Evolutionary conservation across 768 basidiomycete species (phyloP), one percentile per base, ranked within the genome.

Genomic region (Tylopilus balloui): DNA sequence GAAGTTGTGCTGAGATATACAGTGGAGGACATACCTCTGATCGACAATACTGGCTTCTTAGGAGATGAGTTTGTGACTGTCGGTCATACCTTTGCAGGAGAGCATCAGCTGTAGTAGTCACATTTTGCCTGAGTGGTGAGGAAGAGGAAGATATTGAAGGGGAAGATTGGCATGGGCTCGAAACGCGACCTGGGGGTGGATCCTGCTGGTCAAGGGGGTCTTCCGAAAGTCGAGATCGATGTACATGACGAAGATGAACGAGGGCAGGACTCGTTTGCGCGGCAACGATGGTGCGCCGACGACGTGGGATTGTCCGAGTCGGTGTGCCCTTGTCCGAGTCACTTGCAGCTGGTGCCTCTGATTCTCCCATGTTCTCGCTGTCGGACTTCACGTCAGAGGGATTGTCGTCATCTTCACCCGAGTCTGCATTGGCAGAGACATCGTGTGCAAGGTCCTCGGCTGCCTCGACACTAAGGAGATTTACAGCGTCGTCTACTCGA

Each of bases 1-100:
- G 38, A 17, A 21, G 23, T 25, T 4, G 34, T 34, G 43, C 39
- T 19, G 32, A 36, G 8, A 42, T 4, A 34, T 17, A 44, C 2
- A 34, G 15, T 21, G 36, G 32, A n/a, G 10, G 17, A 70, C 80
- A 49, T 61, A 86, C 92, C 83, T 86, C 88, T 9, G 88, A 88
- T 31, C 88, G 81, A 69, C 85, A 92, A 67, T 90, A 95, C 63
- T 97, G 89, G 43, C 85, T 83, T 44, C 90, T 77, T 13, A 96
- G 71, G 25, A 95, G 76, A 54, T 86, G 80, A 12, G 75, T 69
- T 63, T 92, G 91, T 8, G 84, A 77, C 28, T 76, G 69, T 17
- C 71, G 49, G 61, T 86, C 86, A 57, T 92, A 93, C 55, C 72
- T 79, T 52, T 79, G 77, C 23, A 94, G 66, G 17, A 92, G 69